A percentile compares a stretch with the other conserved stretches of the same genome.
Conservation (phyloP, 2,329 filamentous ascomycete species). For the Grosmannia clavigera region DNA sequence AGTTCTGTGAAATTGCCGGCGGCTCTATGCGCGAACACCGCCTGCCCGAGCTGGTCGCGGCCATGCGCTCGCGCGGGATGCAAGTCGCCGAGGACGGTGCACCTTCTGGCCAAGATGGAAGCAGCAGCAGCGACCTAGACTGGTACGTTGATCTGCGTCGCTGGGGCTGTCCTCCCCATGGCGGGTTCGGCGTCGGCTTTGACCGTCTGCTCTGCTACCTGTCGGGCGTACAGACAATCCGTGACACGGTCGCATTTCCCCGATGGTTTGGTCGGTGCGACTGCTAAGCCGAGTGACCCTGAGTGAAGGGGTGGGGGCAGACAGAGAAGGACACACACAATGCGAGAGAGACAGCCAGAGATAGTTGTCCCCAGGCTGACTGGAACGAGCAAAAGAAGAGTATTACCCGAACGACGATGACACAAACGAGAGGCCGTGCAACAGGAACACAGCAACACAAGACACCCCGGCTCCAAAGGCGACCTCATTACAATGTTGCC, state of each 20-base stretch:
- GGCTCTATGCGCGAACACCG: conserved; percentile 80
- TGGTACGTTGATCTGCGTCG: conserved; percentile 85
- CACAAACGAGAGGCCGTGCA: not conserved
- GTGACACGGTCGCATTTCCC: conserved; percentile 79
- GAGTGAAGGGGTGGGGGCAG: not conserved
- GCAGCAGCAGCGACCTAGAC: conserved; percentile 32
- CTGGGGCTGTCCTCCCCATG: conserved; percentile 86
- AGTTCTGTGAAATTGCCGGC: conserved; percentile 75
- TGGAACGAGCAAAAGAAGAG: not conserved
- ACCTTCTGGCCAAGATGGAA: no score
- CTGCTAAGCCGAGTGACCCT: conserved; percentile 25
- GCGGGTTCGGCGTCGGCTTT: conserved; percentile 82
- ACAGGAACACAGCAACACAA: no score
- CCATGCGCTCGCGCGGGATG: conserved; percentile 8
- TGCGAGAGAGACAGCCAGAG: not conserved
- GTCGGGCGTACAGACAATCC: conserved; percentile 66
- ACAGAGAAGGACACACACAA: not conserved
- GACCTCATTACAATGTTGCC: no score
- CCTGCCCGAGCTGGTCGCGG: conserved; percentile 3
- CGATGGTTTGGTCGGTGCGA: conserved; percentile 56
- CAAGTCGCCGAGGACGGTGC: not conserved
- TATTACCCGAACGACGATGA: not conserved
- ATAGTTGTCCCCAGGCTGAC: no score
- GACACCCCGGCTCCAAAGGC: not conserved
- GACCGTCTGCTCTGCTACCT: conserved; percentile 79